These are phyloP conservation scores for Irpex sp. DNA, from an alignment of 1,284 basidiomycete genomes.

Conservation along the genomic window DNA sequence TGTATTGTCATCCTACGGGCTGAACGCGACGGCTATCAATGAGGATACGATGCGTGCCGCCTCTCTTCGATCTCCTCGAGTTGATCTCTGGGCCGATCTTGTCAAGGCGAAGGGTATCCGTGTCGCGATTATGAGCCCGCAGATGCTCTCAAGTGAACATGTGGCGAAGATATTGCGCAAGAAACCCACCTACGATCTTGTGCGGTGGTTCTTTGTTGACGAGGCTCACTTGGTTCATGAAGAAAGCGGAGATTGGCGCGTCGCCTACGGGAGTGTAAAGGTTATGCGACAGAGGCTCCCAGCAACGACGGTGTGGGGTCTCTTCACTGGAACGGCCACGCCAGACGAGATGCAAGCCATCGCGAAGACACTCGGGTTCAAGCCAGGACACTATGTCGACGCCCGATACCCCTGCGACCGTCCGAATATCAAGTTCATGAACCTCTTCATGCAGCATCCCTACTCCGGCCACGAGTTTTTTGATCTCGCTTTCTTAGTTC, in stretches of 20 bases:
- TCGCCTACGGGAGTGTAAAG: not conserved
- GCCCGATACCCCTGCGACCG: constrained; percentile 18
- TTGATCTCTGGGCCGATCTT: constrained; percentile 4
- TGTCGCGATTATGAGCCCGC: constrained; percentile 7
- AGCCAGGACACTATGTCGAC: constrained; percentile 14
- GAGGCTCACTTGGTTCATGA: constrained; percentile 3
- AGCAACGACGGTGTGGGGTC: constrained; percentile 17
- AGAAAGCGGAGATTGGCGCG: not conserved
- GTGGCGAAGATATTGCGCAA: not conserved
- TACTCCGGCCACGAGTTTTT: constrained; percentile 8
- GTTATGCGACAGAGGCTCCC: constrained; percentile 15
- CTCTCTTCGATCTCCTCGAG: too few relatives aligned
- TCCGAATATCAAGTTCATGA: constrained; percentile 20
- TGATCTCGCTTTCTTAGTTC: constrained; percentile 13
- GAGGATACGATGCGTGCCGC: constrained; percentile 1
- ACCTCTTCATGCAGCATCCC: constrained; percentile 17
- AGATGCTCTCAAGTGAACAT: constrained; percentile 1
- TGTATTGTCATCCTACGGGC: not conserved
- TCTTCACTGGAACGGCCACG: constrained; percentile 16
- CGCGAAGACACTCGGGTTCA: constrained; percentile 14
- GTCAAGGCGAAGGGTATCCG: not conserved
- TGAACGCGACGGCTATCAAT: not conserved
- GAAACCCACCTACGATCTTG: not conserved
- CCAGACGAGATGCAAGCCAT: constrained; percentile 2
- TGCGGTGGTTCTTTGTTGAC: constrained; percentile 7